Conservation (phyloP, 2,329 filamentous ascomycete genomes). For the Aureobasidium sp. region DNA sequence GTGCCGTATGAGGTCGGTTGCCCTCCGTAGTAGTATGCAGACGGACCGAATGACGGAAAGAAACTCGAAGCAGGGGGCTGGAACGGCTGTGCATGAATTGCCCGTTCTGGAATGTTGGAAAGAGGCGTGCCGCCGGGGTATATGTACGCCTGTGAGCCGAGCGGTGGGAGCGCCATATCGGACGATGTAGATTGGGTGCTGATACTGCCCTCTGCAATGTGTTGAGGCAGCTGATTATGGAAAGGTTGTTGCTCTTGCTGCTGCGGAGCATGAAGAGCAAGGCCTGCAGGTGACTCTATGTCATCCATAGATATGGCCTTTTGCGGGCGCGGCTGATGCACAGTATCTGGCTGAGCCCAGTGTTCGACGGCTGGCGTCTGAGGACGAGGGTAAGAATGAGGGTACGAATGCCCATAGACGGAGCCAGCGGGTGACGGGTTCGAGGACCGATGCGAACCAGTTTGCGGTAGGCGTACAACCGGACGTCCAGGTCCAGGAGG, state of each 20-base stretch:
- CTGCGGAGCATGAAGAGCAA: conserved; percentile 53
- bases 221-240: conserved; percentile 84
- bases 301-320: conserved; percentile 89
- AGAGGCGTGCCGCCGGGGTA: conserved; percentile 72
- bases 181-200: conserved; percentile 43
- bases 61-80: conserved; percentile 60
- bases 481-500: conserved; percentile 48
- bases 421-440: conserved; percentile 28
- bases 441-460: conserved; percentile 33
- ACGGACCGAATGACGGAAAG: conserved; percentile 50
- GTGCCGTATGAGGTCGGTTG: conserved; percentile 15
- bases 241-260: conserved; percentile 75
- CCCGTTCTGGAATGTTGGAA: conserved; percentile 86
- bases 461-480: conserved; percentile 75
- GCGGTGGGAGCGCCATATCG: conserved; percentile 39
- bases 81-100: conserved; percentile 84
- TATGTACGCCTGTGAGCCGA: conserved; percentile 43
- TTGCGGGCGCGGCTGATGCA: conserved; percentile 92
- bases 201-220: conserved; percentile 47
- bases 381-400: conserved; percentile 46
- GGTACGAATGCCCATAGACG: conserved; percentile 27
- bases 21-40: conserved; percentile 63
- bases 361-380: conserved; percentile 54
- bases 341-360: conserved; percentile 57
- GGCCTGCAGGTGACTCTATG: conserved; percentile 69